These are phyloP conservation scores for Dryas drummondii DNA, from an alignment of 306 rosid species.

Conservation along the genomic window DNA sequence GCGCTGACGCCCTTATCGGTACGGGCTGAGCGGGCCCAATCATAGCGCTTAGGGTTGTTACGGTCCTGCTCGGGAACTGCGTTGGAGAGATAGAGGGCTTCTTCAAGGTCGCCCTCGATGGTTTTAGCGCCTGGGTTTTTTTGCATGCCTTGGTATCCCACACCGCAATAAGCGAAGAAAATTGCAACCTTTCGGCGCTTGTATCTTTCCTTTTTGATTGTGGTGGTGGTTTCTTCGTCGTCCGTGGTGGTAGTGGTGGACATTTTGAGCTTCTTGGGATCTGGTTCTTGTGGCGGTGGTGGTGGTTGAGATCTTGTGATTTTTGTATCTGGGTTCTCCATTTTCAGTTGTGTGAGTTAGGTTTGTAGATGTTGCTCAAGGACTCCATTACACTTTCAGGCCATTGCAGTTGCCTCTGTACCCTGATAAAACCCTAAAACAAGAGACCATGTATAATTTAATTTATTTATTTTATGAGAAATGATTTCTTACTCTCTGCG, in stretches of 20 bases:
- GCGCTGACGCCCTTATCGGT: slow-evolving; percentile 99
- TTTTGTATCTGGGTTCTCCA: slow-evolving; percentile 53
- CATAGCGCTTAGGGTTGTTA: slow-evolving; percentile 62
- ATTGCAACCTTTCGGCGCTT: slow-evolving; percentile 85
- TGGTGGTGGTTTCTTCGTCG: slow-evolving; percentile 49
- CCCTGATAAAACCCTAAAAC: slow-evolving; percentile 38
- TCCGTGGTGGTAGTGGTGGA: slow-evolving; percentile 71
- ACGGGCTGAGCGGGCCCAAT: slow-evolving; percentile 94
- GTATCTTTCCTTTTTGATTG: slow-evolving; percentile 47
- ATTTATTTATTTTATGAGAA: not conserved
- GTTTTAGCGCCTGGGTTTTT: slow-evolving; percentile 97
- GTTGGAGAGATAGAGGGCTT: slow-evolving; percentile 69
- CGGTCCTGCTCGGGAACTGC: slow-evolving; percentile 88
- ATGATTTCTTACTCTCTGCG: not conserved
- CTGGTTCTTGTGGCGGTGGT: slow-evolving; percentile 48
- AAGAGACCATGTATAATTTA: not conserved
- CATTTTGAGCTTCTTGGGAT: slow-evolving; percentile 71
- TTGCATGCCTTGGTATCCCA: slow-evolving; percentile 98
- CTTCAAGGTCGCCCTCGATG: slow-evolving; percentile 91
- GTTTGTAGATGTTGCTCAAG: slow-evolving; percentile 15
- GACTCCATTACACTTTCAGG: slow-evolving; percentile 19
- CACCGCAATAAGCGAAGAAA: slow-evolving; percentile 91
- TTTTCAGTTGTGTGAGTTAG: slow-evolving; percentile 38
- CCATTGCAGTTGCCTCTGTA: slow-evolving; percentile 1
- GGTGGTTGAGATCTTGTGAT: slow-evolving; percentile 40